Conservation (phyloP, 441 rosid genomes). For the Melastoma candidum region DNA sequence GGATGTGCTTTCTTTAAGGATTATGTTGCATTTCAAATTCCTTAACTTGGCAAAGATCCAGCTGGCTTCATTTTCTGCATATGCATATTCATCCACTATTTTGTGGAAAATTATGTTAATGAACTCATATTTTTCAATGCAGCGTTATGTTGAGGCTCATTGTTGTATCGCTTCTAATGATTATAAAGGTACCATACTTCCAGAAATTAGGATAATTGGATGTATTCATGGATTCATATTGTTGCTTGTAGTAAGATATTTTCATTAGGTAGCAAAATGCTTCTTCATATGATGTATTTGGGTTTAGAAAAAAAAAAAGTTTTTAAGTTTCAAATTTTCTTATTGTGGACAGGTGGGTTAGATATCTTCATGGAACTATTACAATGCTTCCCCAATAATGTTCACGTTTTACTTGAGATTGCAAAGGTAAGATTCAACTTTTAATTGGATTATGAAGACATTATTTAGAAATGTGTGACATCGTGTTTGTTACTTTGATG, state of each 20-base stretch:
- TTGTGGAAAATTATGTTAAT: conserved; percentile 2
- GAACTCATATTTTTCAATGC: conserved; percentile 24
- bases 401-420: conserved; percentile 81
- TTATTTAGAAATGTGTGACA: not conserved
- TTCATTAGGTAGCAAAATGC: not conserved
- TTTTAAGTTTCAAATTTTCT: conserved; percentile 5
- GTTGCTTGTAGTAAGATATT: conserved; percentile 1
- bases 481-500: conserved; percentile 10
- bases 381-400: conserved; percentile 79
- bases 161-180: conserved; percentile 88
- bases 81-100: conserved; percentile 1
- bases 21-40: too few relatives aligned
- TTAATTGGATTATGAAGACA: not conserved
- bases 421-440: conserved; percentile 55
- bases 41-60: too few relatives aligned
- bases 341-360: conserved; percentile 64
- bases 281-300: too few relatives aligned
- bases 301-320: not conserved
- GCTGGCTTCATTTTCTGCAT: conserved; percentile 3
- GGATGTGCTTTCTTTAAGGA: too few relatives aligned
- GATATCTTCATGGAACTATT: conserved; percentile 72
- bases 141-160: conserved; percentile 96
- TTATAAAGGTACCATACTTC: conserved; percentile 55
- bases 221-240: not conserved
- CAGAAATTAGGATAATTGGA: not conserved